These are phyloP conservation scores for Canavalia ensiformis DNA, from an alignment of 306 rosid genomes.

Conservation along the genomic window DNA sequence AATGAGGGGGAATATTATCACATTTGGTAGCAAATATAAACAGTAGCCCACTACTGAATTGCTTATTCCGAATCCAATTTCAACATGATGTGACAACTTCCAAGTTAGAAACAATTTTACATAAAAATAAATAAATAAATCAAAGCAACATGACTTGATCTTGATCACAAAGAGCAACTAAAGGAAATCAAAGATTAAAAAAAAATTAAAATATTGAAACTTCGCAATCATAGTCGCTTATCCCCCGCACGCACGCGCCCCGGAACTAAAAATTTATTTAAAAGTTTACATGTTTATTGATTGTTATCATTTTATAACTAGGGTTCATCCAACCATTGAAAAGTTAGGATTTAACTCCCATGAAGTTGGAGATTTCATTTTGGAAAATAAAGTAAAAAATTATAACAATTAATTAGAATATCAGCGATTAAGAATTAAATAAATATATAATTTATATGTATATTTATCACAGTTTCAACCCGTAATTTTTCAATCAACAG, in stretches of 20 bases:
- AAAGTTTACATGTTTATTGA: not conserved
- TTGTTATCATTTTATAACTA: not conserved
- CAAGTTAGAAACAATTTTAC: not conserved
- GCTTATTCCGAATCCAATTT: not conserved
- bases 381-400: not conserved
- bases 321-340: not conserved
- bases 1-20: not conserved
- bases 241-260: not conserved
- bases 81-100: not conserved
- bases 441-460: too few relatives aligned
- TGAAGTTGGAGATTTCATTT: not conserved
- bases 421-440: too few relatives aligned
- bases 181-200: not conserved
- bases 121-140: not conserved
- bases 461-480: too few relatives aligned
- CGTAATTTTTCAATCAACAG: too few relatives aligned
- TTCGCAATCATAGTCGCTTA: not conserved
- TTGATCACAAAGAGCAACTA: not conserved
- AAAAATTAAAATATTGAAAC: not conserved
- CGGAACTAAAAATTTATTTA: not conserved
- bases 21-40: not conserved
- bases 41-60: not conserved
- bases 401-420: too few relatives aligned
- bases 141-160: not conserved
- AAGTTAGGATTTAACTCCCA: not conserved